Evolutionary conservation across 805 yeast species (phyloP).

Genomic region (Suhomyces xylopsoci): DNA sequence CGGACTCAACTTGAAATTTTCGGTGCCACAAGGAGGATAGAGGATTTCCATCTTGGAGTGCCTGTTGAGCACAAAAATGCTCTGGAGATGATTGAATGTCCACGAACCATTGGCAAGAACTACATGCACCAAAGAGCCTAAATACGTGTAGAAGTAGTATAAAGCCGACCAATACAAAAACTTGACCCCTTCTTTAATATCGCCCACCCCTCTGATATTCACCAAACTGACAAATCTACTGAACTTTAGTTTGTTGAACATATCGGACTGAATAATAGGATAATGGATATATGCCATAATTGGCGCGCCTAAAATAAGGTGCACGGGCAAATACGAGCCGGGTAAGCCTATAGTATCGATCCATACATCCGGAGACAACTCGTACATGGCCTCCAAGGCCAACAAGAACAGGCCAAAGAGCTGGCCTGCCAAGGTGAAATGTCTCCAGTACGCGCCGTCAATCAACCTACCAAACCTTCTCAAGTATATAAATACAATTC

Average conservation of each 20-base stretch:
- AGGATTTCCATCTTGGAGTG: constrained; percentile 43
- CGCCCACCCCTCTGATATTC: constrained; percentile 18
- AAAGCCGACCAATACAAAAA: constrained; percentile 70
- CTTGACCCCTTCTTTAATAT: constrained; percentile 34
- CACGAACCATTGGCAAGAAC: constrained; percentile 84
- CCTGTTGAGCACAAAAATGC: constrained; percentile 56
- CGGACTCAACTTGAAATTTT: constrained; percentile 27
- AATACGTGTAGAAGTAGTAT: constrained; percentile 58
- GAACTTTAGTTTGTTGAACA: constrained; percentile 62
- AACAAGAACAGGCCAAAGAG: constrained; percentile 74
- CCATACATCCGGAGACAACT: constrained; percentile 82
- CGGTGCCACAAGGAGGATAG: constrained; percentile 90
- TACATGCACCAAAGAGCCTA: constrained; percentile 64
- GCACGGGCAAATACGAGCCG: constrained; percentile 69
- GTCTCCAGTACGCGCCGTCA: constrained; percentile 70
- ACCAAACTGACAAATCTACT: constrained; percentile 13
- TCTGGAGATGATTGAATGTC: constrained; percentile 75
- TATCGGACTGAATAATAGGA: constrained; percentile 86
- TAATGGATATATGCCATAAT: constrained; percentile 89
- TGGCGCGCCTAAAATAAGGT: constrained; percentile 61
- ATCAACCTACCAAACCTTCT: constrained; percentile 53
- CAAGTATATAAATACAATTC: constrained; percentile 64
- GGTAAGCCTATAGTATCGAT: constrained; percentile 95
- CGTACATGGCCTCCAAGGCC: constrained; percentile 65
- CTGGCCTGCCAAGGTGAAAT: constrained; percentile 82